Base-by-base conservation (phyloP, 352 stramenopile genomes). In the Achlya hypogyna region DNA sequence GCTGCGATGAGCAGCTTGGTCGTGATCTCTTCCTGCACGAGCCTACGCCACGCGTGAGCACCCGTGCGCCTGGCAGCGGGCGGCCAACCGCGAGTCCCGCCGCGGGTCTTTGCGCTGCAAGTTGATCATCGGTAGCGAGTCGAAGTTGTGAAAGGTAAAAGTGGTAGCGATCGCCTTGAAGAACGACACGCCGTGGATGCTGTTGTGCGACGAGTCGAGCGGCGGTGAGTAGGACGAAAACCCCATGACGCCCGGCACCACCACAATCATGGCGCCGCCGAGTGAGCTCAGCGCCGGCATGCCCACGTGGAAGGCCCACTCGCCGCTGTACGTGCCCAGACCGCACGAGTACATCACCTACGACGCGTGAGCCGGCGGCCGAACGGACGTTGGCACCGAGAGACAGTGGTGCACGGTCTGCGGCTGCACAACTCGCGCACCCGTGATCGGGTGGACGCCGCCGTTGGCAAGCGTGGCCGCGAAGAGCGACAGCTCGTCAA, bases 381-480 rank as follows among this genome's bases (percentile, higher is more conserved):
- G 34, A 16, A 14, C 34, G n/a, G 34, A 42, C 14, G 34, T 14
- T 45, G 6, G 6, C 22, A 45, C 62, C 14, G 60, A 56, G 35
- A 82, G 62, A 40, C 65, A 67, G 0, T 62, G 43, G 8, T 67
- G 49, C 5, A 78, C 73, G 16, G 75, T 69, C 34, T 75, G 9
- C 8, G 64, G 53, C 25, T 54, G 32, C 52, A 79, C 71, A 27
- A 75, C 65, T 28, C 72, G 63, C 38, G 76, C 69, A 1, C 62
- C 38, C 16, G 71, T 78, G 35, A 78, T 64, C 0, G 75, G 74
- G 51, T 71, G 71, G 27, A 79, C 58, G 22, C 75, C 75, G 35
- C 74, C 74, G 63, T 76, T 80, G 23, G 75, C 75, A 3, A 82
- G 56, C 1, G 72, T 82, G 5, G 75, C 75, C 5, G 75, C 75